A percentile compares a stretch with the other conserved stretches of the same genome.
phyloP scores from a whole-genome alignment of 352 stramenopile genomes.

The Phytophthora sp. region DNA sequence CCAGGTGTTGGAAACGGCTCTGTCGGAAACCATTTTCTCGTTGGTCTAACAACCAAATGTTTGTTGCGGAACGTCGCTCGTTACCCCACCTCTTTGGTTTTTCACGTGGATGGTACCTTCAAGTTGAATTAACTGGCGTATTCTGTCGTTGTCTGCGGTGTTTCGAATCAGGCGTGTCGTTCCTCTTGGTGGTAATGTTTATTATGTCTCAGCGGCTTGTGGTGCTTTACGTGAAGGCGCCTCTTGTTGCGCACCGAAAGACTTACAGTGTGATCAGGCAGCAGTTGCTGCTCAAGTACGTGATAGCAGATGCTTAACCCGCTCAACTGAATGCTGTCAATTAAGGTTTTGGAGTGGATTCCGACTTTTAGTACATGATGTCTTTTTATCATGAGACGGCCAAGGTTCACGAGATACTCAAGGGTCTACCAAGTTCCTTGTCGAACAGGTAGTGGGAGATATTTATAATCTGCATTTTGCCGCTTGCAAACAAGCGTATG shows the following conservation, averaged over 20 bases:
- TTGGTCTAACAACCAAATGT: constrained; percentile 1
- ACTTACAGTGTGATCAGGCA: not conserved
- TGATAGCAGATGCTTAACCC: not conserved
- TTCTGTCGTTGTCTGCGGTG: constrained; percentile 17
- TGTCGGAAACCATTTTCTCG: constrained; percentile 5
- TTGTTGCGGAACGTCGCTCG: not conserved
- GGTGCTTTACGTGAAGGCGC: not conserved
- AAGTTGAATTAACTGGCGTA: constrained; percentile 23
- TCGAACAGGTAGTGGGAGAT: constrained; percentile 12
- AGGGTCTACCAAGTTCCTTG: constrained; percentile 4
- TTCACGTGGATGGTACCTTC: constrained; percentile 33
- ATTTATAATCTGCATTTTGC: constrained; percentile 32
- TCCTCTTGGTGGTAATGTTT: constrained; percentile 25
- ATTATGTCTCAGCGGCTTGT: not conserved
- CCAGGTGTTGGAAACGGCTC: constrained; percentile 1
- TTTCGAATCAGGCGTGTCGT: constrained; percentile 20
- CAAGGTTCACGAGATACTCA: too few species aligned
- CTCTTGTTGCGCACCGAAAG: not conserved
- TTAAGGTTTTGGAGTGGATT: constrained; percentile 5
- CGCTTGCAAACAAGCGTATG: not conserved
- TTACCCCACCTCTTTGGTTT: not conserved
- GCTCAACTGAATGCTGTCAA: constrained; percentile 6
- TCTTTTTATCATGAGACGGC: constrained; percentile 38
- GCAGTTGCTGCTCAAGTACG: not conserved
- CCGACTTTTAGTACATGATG: constrained; percentile 19